phyloP scores from a whole-genome alignment of 331 rosid genomes.

The Malus hybrid region DNA sequence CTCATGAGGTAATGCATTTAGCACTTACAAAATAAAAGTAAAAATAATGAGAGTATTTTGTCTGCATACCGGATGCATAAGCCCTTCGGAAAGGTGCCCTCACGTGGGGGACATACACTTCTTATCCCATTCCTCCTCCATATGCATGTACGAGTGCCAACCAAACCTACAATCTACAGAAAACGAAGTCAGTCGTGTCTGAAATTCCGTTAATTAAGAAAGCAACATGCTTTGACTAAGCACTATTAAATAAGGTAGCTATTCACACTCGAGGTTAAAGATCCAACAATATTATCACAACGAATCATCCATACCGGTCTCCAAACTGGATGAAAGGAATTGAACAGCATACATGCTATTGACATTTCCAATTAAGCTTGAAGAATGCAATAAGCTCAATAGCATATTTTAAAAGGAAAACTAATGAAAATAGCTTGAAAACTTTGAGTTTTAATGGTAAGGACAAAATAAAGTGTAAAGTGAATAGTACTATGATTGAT shows the following conservation, averaged over 20 bases:
- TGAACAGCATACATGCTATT: not conserved
- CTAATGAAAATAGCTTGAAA: no score
- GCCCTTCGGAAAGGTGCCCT: slow-evolving; percentile 54
- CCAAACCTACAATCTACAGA: slow-evolving; percentile 66
- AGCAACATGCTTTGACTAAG: not conserved
- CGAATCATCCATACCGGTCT: not conserved
- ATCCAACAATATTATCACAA: not conserved
- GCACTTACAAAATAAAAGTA: not conserved
- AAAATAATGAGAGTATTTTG: not conserved
- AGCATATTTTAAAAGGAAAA: no score
- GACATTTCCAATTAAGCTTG: not conserved
- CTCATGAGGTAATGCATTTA: not conserved
- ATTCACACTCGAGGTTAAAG: not conserved
- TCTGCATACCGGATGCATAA: slow-evolving; percentile 70
- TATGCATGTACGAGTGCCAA: slow-evolving; percentile 65
- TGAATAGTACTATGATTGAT: no score
- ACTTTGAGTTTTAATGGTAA: no score
- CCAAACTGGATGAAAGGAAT: not conserved
- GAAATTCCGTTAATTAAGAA: not conserved
- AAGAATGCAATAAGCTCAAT: not conserved
- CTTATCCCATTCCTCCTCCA: slow-evolving; percentile 78
- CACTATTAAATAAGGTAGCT: not conserved
- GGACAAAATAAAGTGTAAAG: no score
- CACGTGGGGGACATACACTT: slow-evolving; percentile 59
- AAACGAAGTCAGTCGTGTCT: slow-evolving; percentile 9